Conservation (phyloP, 2,329 filamentous ascomycete genomes). For the Davidsoniella neocaledoniae region DNA sequence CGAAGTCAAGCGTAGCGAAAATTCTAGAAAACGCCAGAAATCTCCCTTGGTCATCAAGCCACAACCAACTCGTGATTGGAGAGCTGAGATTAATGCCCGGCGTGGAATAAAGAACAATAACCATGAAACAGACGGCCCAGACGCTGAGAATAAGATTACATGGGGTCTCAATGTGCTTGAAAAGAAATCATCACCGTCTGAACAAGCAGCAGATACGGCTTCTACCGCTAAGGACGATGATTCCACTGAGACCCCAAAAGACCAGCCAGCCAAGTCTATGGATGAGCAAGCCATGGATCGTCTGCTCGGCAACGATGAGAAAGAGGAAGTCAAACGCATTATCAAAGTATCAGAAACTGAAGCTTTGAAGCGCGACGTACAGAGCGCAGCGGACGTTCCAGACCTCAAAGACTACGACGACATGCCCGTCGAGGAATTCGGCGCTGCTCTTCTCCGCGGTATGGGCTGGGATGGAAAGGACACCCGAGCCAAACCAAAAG, state of each 20-base stretch:
- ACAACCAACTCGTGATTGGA: conserved; percentile 10
- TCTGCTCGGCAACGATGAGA: conserved; percentile 37
- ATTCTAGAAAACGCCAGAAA: not conserved
- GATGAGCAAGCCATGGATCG: conserved; percentile 48
- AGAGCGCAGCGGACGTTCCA: conserved; percentile 55
- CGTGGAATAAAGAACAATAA: not conserved
- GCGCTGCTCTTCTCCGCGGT: conserved; percentile 70
- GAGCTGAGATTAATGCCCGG: conserved; percentile 11
- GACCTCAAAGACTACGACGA: conserved; percentile 72
- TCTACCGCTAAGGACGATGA: not conserved
- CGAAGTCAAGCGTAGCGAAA: not conserved
- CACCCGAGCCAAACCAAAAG: conserved; percentile 35
- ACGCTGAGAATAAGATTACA: conserved; percentile 36
- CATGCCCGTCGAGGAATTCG: conserved; percentile 88
- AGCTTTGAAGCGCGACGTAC: conserved; percentile 53
- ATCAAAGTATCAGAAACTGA: conserved; percentile 46
- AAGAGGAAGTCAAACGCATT: conserved; percentile 27
- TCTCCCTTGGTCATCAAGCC: conserved; percentile 12
- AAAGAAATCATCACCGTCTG: not conserved
- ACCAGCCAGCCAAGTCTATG: conserved; percentile 14
- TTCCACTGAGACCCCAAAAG: not conserved
- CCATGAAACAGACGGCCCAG: conserved; percentile 17
- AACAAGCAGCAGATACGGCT: not conserved
- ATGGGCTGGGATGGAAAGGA: conserved; percentile 83
- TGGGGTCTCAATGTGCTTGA: conserved; percentile 27